These are phyloP conservation scores for Nakaseomyces bracarensis DNA, from an alignment of 1,139 yeast genomes.

Conservation along the genomic window DNA sequence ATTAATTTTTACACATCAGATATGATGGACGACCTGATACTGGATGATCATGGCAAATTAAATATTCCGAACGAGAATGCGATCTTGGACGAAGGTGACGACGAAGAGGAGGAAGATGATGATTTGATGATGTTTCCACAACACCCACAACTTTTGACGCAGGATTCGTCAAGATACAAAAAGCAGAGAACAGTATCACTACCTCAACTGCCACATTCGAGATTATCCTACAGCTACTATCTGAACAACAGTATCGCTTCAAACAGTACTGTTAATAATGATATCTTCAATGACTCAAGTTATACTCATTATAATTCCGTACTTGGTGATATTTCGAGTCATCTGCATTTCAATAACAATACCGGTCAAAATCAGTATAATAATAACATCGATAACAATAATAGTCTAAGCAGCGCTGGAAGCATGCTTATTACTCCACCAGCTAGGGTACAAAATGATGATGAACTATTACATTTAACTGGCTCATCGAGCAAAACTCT, in stretches of 20 bases:
- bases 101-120: conserved; percentile 15
- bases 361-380: too few species aligned
- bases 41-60: not conserved
- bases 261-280: not conserved
- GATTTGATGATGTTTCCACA: conserved; percentile 23
- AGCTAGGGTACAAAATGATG: conserved; percentile 23
- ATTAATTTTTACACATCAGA: conserved; percentile 6
- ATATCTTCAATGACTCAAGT: not conserved
- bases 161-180: conserved; percentile 21
- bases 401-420: conserved; percentile 5
- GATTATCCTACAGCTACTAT: conserved; percentile 19
- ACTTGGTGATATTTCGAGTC: conserved; percentile 1
- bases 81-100: conserved; percentile 10
- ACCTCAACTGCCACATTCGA: conserved; percentile 54
- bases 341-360: not conserved
- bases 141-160: conserved; percentile 8
- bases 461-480: conserved; percentile 27
- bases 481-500: conserved; percentile 29
- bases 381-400: not conserved
- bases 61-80: not conserved
- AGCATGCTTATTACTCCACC: conserved; percentile 2
- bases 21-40: conserved; percentile 11
- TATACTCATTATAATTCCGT: conserved; percentile 3
- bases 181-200: conserved; percentile 61
- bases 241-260: not conserved